These are phyloP conservation scores for Candida awuae DNA, from an alignment of 805 yeast genomes.

Conservation along the genomic window DNA sequence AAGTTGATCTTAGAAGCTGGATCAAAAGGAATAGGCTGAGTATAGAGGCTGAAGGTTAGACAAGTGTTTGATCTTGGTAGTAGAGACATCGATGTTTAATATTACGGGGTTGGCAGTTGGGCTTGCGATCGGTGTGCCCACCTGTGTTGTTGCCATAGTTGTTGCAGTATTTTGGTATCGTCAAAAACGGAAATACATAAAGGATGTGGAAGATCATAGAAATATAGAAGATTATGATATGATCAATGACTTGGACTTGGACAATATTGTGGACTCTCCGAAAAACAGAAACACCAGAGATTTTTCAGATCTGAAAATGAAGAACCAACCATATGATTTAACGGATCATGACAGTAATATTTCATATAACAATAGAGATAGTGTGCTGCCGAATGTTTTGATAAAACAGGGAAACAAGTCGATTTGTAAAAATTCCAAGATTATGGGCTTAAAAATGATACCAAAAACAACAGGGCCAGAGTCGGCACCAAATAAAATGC, in stretches of 20 bases:
- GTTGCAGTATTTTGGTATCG: constrained; percentile 32
- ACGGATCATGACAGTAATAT: neutral
- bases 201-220: constrained; percentile 31
- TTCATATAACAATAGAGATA: neutral
- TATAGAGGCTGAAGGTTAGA: too few species aligned
- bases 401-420: constrained; percentile 8
- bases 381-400: neutral
- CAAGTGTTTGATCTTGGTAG: too few species aligned
- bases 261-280: constrained; percentile 19
- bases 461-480: constrained; percentile 1
- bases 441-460: constrained; percentile 21
- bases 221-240: constrained; percentile 29
- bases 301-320: too few species aligned
- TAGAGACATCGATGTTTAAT: neutral
- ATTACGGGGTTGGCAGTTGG: constrained; percentile 37
- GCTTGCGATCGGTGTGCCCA: constrained; percentile 45
- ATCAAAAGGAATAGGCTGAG: too few species aligned
- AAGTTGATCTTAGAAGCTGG: too few species aligned
- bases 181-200: constrained; percentile 30
- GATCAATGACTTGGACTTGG: constrained; percentile 32
- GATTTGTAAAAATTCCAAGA: constrained; percentile 20
- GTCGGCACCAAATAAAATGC: neutral
- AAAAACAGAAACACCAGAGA: neutral
- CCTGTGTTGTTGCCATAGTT: constrained; percentile 31
- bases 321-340: neutral